These are phyloP conservation scores for Penicillium sp. DNA, from an alignment of 2,329 filamentous ascomycete species.

Conservation along the genomic window DNA sequence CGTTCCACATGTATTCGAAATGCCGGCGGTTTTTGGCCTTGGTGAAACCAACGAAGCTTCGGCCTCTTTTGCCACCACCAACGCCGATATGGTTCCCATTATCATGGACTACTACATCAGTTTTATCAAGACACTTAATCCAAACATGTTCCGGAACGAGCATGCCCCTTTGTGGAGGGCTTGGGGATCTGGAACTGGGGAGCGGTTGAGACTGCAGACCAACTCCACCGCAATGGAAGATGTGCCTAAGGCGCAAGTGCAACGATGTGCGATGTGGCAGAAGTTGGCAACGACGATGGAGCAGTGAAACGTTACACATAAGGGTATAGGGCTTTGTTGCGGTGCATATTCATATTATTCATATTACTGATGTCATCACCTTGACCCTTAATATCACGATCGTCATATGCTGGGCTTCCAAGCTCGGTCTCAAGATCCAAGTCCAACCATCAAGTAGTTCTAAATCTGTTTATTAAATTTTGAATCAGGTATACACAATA, in stretches of 20 bases:
- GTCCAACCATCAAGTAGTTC: too few relatives aligned
- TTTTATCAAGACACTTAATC: slow-evolving; percentile 22
- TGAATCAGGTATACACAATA: too few relatives aligned
- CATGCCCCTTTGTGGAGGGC: slow-evolving; percentile 20
- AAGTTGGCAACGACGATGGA: slow-evolving; percentile 13
- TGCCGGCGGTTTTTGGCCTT: slow-evolving; percentile 28
- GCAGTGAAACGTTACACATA: slow-evolving; percentile 9
- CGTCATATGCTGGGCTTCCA: not conserved
- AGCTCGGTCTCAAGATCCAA: too few relatives aligned
- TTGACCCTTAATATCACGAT: not conserved
- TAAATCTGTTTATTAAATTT: too few relatives aligned
- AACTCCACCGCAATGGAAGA: slow-evolving; percentile 22
- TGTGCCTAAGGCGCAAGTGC: slow-evolving; percentile 10
- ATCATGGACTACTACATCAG: slow-evolving; percentile 29
- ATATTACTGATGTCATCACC: not conserved
- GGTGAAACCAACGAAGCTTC: slow-evolving; percentile 14
- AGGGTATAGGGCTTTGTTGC: not conserved
- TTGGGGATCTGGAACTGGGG: slow-evolving; percentile 14
- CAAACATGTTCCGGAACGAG: slow-evolving; percentile 16
- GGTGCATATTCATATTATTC: not conserved
- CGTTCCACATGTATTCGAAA: slow-evolving; percentile 38
- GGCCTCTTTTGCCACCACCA: slow-evolving; percentile 32
- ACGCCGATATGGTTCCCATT: slow-evolving; percentile 22
- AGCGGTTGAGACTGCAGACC: slow-evolving; percentile 19
- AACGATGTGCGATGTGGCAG: slow-evolving; percentile 21